phyloP scores from a whole-genome alignment of 345 rosid genomes.

The Carallia brachiata region DNA sequence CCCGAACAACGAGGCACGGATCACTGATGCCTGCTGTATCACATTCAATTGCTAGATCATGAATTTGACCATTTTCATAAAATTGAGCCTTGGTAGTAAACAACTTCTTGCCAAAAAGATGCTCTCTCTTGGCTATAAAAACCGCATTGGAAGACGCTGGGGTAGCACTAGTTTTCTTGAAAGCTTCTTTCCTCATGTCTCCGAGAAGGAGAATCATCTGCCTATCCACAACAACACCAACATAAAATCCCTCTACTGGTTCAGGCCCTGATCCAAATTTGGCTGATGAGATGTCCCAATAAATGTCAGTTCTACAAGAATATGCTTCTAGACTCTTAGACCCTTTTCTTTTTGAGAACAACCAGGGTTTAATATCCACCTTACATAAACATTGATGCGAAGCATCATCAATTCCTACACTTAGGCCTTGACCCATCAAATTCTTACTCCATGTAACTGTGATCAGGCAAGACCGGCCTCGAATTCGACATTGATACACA shows the following conservation, averaged over 20 bases:
- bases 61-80: conserved; percentile 56
- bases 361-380: conserved; percentile 92
- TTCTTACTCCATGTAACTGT: conserved; percentile 80
- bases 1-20: conserved; percentile 64
- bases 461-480: conserved; percentile 65
- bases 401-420: conserved; percentile 71
- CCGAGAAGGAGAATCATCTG: conserved; percentile 84
- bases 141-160: conserved; percentile 43
- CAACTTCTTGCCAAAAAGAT: conserved; percentile 70
- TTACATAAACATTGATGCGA: conserved; percentile 77
- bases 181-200: conserved; percentile 86
- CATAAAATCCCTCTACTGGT: conserved; percentile 79
- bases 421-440: conserved; percentile 89
- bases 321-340: conserved; percentile 73
- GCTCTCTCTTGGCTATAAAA: conserved; percentile 75
- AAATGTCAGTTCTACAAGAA: conserved; percentile 61
- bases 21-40: conserved; percentile 51
- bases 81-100: conserved; percentile 71
- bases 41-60: conserved; percentile 70
- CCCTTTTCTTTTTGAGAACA: conserved; percentile 91
- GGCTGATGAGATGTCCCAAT: conserved; percentile 83
- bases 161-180: conserved; percentile 55
- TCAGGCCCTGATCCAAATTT: conserved; percentile 90
- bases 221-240: conserved; percentile 64
- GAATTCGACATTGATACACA: conserved; percentile 65